A percentile compares a stretch with the other conserved stretches of the same genome.
phyloP scores from a whole-genome alignment of 2,329 filamentous ascomycete genomes.

The Aspergillus spinulosporus region DNA sequence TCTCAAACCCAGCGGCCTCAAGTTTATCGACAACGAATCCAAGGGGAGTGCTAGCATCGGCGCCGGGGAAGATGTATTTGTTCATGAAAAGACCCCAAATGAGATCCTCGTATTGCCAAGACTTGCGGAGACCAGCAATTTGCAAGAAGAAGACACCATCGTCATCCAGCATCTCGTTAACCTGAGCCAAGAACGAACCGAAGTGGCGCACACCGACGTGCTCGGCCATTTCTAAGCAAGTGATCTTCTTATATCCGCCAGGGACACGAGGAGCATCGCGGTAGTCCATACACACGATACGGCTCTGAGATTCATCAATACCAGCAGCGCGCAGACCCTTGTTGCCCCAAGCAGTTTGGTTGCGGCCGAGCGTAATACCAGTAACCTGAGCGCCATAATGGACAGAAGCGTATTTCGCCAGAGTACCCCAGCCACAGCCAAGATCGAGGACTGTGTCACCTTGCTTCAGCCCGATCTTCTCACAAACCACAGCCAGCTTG shows the following conservation, averaged over 20 bases:
- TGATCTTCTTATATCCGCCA: conserved; percentile 80
- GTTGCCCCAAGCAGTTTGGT: conserved; percentile 98
- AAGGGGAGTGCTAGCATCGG: conserved; percentile 90
- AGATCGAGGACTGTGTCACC: conserved; percentile 88
- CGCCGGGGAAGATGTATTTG: conserved; percentile 98
- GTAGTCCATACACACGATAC: conserved; percentile 95
- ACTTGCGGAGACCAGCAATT: conserved; percentile 88
- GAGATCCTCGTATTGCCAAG: conserved; percentile 97
- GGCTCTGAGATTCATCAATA: conserved; percentile 82
- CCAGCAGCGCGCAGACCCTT: conserved; percentile 78
- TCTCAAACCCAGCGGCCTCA: conserved; percentile 83
- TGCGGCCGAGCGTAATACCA: conserved; percentile 90
- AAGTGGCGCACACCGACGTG: conserved; percentile 96
- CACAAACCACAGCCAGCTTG: conserved; percentile 91
- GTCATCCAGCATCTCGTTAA: conserved; percentile 93
- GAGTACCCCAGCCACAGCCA: conserved; percentile 96
- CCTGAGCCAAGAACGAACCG: conserved; percentile 75
- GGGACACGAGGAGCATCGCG: conserved; percentile 82
- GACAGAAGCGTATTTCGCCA: conserved; percentile 86
- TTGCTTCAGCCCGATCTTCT: conserved; percentile 84
- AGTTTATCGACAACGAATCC: conserved; percentile 82
- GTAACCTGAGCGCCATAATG: conserved; percentile 86
- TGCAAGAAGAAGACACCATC: conserved; percentile 96
- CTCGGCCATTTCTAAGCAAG: conserved; percentile 97
- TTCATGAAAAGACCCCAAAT: conserved; percentile 99